Evolutionary conservation across 192 early-diverging fungal species (phyloP).

Genomic region (Thamnidium elegans): DNA sequence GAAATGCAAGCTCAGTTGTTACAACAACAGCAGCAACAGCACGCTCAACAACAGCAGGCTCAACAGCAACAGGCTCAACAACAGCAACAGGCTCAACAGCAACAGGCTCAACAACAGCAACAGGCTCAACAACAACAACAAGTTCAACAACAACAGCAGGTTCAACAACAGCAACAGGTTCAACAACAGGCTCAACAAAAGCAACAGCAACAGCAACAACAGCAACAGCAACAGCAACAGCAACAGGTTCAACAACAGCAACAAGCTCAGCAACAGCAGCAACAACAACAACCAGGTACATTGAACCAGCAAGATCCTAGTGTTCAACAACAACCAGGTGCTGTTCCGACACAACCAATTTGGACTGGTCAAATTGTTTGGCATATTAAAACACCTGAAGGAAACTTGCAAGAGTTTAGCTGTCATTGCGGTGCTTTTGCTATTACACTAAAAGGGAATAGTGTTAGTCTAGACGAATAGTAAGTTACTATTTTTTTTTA

Average conservation of each 20-base stretch:
- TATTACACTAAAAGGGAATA: constrained; percentile 26
- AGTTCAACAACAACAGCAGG: constrained; percentile 6
- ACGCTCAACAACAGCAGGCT: constrained; percentile 6
- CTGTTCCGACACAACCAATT: constrained; percentile 18
- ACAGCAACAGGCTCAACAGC: constrained; percentile 4
- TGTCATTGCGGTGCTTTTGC: constrained; percentile 40
- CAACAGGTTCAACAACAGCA: too few species aligned
- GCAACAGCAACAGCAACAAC: too few species aligned
- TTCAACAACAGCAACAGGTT: not conserved
- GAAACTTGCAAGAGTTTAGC: constrained; percentile 32
- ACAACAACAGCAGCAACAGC: constrained; percentile 14
- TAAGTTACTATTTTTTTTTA: constrained; percentile 31
- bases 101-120: not conserved
- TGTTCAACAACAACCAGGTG: constrained; percentile 12
- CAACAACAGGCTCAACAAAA: too few species aligned
- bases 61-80: not conserved
- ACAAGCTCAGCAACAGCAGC: too few species aligned
- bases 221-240: too few species aligned
- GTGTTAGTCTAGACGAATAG: constrained; percentile 34
- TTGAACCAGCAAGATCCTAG: constrained; percentile 11
- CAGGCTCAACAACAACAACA: constrained; percentile 5
- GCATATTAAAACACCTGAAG: constrained; percentile 35
- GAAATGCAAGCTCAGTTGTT: constrained; percentile 1
- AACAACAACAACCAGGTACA: too few species aligned
- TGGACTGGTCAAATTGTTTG: constrained; percentile 43